Base-by-base conservation (phyloP, 768 basidiomycete species). In the Tulasnella sp. region DNA sequence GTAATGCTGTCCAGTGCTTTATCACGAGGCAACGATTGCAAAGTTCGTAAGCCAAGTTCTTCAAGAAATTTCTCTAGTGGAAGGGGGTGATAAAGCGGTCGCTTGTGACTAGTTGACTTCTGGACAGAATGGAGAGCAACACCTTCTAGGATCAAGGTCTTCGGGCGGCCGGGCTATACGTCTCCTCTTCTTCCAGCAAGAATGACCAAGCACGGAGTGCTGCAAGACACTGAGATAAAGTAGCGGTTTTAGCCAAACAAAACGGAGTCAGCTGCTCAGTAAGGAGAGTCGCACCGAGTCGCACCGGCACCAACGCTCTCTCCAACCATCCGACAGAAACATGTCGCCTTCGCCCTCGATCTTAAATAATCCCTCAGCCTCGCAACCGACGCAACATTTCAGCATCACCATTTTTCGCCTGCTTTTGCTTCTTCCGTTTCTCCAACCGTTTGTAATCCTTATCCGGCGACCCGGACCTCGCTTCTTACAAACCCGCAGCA, bases 131-230 rank as follows among this genome's bases (percentile, higher is more conserved):
- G 20, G 31, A 54, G 44, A 22, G n/a, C 16, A 28, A 58, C 16
- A 79, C 85, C 58, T 76, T 91, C 94, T 91, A 81, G 92, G 94
- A 84, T 96, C 95, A 16, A 95, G 94, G 85, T 96, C 95, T 83
- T 94, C 92, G 4, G 94, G 95, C n/a, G n/a, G n/a, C n/a, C 0
- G 93, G 94, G 84, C 94, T 93, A 81, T 94, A 96, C 0, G 92
- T 94, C 60, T 94, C 93, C 82, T 80, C 72, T 44, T 96, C 95
- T 82, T 93, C 89, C 16, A 94, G 85, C 34, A 96, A 87, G 85
- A 89, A 95, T 40, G 90, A 88, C 83, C 90, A 86, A 22, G 86
- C 85, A 83, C 89, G 86, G 60, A 95, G 86, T 9, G 87, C 87
- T 0, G 89, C 87, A 7, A 90, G 85, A 85, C 94, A 96, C 93